Evolutionary conservation across 2,329 filamentous ascomycete species (phyloP).

Genomic region (Colletotrichum ledebouriae): DNA sequence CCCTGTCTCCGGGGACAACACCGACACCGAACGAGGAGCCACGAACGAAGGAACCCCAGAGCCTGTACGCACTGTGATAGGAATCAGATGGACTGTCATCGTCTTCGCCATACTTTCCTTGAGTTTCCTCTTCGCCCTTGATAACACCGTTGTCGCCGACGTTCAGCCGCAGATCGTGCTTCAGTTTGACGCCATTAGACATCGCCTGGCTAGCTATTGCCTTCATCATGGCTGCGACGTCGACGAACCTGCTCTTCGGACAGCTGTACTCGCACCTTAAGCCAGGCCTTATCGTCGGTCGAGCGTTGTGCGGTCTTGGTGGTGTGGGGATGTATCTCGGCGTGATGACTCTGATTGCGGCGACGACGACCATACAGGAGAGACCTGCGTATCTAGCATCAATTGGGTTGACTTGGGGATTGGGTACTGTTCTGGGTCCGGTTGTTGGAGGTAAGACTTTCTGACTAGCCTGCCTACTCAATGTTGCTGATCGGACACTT

Average conservation of each 20-base stretch:
- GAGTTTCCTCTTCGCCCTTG: constrained; percentile 54
- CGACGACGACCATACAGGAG: constrained; percentile 36
- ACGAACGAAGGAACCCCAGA: background rate
- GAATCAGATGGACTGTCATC: constrained; percentile 42
- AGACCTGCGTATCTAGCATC: constrained; percentile 41
- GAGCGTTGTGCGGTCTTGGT: constrained; percentile 57
- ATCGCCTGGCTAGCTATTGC: constrained; percentile 54
- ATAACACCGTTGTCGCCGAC: constrained; percentile 61
- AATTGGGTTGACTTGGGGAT: constrained; percentile 55
- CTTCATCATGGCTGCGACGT: constrained; percentile 46
- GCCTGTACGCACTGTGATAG: constrained; percentile 28
- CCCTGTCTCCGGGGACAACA: constrained; percentile 15
- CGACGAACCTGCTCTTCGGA: constrained; percentile 31
- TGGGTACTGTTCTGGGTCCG: constrained; percentile 59
- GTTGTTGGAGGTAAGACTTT: constrained; percentile 58
- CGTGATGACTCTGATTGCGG: constrained; percentile 31
- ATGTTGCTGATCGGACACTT: too few relatives aligned
- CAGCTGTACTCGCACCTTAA: constrained; percentile 52
- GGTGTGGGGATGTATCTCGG: constrained; percentile 46
- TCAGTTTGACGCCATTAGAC: constrained; percentile 52
- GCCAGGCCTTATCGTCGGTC: constrained; percentile 58
- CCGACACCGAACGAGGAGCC: constrained; percentile 25
- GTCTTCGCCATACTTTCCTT: constrained; percentile 43
- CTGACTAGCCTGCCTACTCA: constrained; percentile 46
- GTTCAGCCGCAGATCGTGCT: constrained; percentile 56